Evolutionary conservation across 1,284 basidiomycete genomes (phyloP), one percentile per base, ranked within the genome.

Genomic region (Tilletiopsis washingtonensis): DNA sequence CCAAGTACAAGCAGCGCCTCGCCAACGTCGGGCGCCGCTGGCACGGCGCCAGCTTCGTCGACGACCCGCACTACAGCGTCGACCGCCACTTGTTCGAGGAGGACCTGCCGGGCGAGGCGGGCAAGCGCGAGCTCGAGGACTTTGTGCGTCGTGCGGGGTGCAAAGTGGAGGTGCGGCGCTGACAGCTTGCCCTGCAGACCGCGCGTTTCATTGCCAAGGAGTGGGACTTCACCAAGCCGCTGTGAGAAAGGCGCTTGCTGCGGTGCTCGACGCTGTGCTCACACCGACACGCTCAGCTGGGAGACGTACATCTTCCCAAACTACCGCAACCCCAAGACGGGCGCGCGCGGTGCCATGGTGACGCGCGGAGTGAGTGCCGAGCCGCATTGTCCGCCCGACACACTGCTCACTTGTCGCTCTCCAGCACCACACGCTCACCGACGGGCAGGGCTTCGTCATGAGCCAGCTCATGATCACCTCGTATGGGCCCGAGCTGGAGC

Each of bases 401-500:
- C n/a, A n/a, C n/a, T n/a, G n/a, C n/a, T n/a, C n/a, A n/a, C n/a
- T n/a, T n/a, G n/a, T n/a, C n/a, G n/a, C n/a, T n/a, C n/a, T n/a
- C n/a, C n/a, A n/a, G 2, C 69, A 72, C 40, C 69, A 72, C 45
- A 62, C 62, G 1, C 41, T 64, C 6, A 50, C 66, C 3, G 69
- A 72, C 43, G 69, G 69, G 0, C 68, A 71, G 44, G 69, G 69
- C 5, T 72, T 71, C 48, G 53, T 70, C 49, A 54, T 71, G 54
- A 57, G 54, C 27, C 61, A 66, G 47, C 51, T 72, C 7, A 59
- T 57, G 14, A 47, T 64, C 45, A 70, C 69, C 9, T 65, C 62
- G 40, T 62, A 54, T 17, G 66, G 67, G 3, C 51, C 65, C 21
- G 67, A 72, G 49, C 49, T 72, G 9, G 56, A 62, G 34, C 52